Conservation (phyloP, 129 eudicot genomes). For the Artemisia annua region DNA sequence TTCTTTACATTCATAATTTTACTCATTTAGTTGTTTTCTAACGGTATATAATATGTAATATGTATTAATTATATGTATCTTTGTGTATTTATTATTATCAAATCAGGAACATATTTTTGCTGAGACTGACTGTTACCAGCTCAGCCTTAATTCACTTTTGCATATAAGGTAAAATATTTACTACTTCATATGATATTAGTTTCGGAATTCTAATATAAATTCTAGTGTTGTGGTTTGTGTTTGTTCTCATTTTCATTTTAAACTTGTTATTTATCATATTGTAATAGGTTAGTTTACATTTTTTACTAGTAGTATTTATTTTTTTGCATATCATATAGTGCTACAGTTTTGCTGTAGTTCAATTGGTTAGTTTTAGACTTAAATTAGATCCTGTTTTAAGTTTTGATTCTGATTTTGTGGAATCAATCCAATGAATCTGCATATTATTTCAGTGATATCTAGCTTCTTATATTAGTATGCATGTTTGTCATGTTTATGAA, state of each 20-base stretch:
- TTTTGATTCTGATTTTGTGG: no score
- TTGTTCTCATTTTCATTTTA: background rate
- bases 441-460: no score
- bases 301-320: background rate
- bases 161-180: background rate
- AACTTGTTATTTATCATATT: background rate
- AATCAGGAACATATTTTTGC: background rate
- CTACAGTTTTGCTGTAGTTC: no score
- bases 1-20: constrained; percentile 1
- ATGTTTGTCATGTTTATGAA: no score
- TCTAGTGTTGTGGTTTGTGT: background rate
- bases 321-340: no score
- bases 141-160: constrained; percentile 5
- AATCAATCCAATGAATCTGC: no score
- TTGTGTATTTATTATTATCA: background rate
- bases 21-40: background rate
- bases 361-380: no score
- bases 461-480: no score
- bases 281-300: constrained; percentile 1
- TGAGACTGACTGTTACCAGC: constrained; percentile 19
- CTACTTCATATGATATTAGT: background rate
- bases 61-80: background rate
- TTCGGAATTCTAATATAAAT: background rate
- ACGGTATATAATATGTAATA: no score
- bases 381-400: no score